Conservation (phyloP, 768 basidiomycete species). For the Paxillus rubicundulus region DNA sequence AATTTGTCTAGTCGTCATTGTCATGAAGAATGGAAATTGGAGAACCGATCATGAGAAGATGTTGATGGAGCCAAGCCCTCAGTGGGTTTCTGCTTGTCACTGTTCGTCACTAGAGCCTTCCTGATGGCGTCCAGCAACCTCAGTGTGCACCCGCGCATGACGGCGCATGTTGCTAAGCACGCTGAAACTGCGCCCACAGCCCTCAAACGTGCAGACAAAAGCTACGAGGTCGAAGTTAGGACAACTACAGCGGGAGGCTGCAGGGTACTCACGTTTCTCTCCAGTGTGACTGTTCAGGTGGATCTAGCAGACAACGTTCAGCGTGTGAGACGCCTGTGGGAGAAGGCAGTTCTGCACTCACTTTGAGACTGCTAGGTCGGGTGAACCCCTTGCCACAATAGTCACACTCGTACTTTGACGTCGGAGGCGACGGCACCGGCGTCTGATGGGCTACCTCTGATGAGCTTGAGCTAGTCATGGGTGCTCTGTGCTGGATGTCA, state of each 20-base stretch:
- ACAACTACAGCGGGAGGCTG: not conserved
- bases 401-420: constrained; percentile 67
- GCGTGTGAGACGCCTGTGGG: not conserved
- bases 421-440: constrained; percentile 29
- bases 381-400: constrained; percentile 83
- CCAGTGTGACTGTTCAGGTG: constrained; percentile 84
- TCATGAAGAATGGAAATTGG: constrained; percentile 5
- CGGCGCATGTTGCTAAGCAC: constrained; percentile 89
- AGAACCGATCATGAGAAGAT: constrained; percentile 10
- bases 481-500: constrained; percentile 21
- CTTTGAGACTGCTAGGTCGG: constrained; percentile 81
- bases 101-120: constrained; percentile 48
- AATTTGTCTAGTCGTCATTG: constrained; percentile 5
- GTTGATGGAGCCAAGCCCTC: constrained; percentile 8
- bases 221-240: constrained; percentile 40
- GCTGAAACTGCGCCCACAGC: constrained; percentile 79
- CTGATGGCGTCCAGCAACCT: constrained; percentile 29
- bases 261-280: constrained; percentile 65
- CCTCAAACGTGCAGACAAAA: constrained; percentile 69
- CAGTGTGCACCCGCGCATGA: constrained; percentile 71
- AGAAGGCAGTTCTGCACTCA: constrained; percentile 25
- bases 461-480: constrained; percentile 1
- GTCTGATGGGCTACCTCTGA: constrained; percentile 16
- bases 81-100: constrained; percentile 33
- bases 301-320: constrained; percentile 46